Conservation (phyloP, 2,329 filamentous ascomycete species). For the Arthrobotrys sphaeroides region DNA sequence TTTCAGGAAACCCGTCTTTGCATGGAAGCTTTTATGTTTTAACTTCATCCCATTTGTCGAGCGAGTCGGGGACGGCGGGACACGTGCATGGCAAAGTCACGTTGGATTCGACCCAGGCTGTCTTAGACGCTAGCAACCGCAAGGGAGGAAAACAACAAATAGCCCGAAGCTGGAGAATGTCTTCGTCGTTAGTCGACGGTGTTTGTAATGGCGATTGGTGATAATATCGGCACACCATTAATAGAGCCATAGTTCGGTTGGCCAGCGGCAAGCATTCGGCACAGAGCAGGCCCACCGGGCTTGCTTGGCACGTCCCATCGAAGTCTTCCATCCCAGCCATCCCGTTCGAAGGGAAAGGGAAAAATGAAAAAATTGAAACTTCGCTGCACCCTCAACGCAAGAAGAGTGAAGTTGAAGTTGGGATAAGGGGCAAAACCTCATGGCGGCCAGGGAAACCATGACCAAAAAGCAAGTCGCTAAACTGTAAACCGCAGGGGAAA, state of each 20-base stretch:
- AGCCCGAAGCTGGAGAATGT: constrained; percentile 29
- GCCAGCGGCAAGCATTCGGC: constrained; percentile 30
- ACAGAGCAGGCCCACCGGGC: background rate
- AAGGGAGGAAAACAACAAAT: constrained; percentile 38
- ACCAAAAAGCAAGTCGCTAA: constrained; percentile 52
- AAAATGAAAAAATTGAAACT: constrained; percentile 4
- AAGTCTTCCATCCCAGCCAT: constrained; percentile 32
- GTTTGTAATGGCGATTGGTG: constrained; percentile 44
- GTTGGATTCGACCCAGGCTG: constrained; percentile 27
- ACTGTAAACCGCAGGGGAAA: constrained; percentile 32
- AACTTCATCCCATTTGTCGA: constrained; percentile 32
- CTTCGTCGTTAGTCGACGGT: constrained; percentile 4
- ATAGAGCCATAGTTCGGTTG: constrained; percentile 21
- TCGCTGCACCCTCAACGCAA: constrained; percentile 12
- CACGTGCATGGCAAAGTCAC: constrained; percentile 49
- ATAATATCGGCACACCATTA: constrained; percentile 29
- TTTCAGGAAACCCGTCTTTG: constrained; percentile 38
- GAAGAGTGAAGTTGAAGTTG: constrained; percentile 17
- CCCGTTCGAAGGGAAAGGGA: constrained; percentile 10
- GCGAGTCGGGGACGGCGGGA: constrained; percentile 8
- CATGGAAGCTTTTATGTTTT: constrained; percentile 28
- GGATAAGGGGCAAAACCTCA: constrained; percentile 41
- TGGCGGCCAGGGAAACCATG: constrained; percentile 20
- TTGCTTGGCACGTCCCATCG: constrained; percentile 12
- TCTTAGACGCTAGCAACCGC: constrained; percentile 6